Base-by-base conservation (phyloP, 306 rosid genomes). In the Quercus cerris region DNA sequence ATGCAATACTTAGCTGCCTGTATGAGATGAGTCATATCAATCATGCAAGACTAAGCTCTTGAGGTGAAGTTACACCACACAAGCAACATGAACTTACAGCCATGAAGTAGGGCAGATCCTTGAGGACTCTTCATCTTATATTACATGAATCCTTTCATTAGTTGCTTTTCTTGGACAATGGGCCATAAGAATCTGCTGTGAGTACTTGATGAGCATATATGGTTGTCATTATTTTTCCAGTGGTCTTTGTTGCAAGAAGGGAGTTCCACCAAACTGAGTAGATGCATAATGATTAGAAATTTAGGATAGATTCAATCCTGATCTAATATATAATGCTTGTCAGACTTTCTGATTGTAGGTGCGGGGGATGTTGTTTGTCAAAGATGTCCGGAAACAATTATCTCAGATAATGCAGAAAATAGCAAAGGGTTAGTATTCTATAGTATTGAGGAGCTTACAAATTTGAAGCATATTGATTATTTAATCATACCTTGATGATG, bases 291-390 rank as follows among this genome's bases (percentile, higher is more conserved):
- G 56, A 12, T 33, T 75, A 67, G 27, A 38, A 52, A 62, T 17
- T 33, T 75, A 59, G 27, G 51, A 57, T 58, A 51, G 68, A 25
- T 27, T 30, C 46, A 17, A 6, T 79, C 59, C 59, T 76, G 78
- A n/a, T 76, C 77, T 52, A 54, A 56, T 54, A 52, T 79, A 30
- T 52, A 11, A 38, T 77, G 51, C 22, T 58, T 54, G 58, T 82
- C 71, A 78, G 82, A 77, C 81, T 70, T 75, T 33, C 78, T 81
- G 62, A 75, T 83, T 89, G 87, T 77, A 95, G 99, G 96, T 93
- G 72, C 90, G 99, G 58, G 96, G 99, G 86, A 95, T 93, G 99
- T 22, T 73, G 84, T 95, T 93, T 88, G 98, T 92, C 81, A 90
- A 82, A 91, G 94, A 93, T 78, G 96, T 95, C 25, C 89, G 98